phyloP scores from a whole-genome alignment of 371 early-diverging fungal genomes.

The Fennellomyces sp. region DNA sequence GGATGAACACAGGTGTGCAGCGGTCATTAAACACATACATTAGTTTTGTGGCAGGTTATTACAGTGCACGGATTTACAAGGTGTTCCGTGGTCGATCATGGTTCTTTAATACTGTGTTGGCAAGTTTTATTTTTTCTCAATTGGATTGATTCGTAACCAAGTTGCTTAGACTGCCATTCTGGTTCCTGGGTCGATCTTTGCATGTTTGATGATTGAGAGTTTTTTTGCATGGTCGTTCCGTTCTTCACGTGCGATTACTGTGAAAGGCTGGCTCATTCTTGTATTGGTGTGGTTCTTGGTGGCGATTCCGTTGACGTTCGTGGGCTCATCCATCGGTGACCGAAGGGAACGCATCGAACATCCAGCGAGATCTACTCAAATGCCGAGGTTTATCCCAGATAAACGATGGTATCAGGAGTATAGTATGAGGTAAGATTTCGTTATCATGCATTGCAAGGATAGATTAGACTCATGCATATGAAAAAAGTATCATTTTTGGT shows the following conservation, averaged over 20 bases:
- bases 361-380: conserved; percentile 43
- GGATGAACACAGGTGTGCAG: neutral
- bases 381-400: conserved; percentile 44
- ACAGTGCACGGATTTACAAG: conserved; percentile 45
- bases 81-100: conserved; percentile 49
- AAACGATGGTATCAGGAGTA: conserved; percentile 44
- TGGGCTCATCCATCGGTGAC: conserved; percentile 46
- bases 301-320: conserved; percentile 28
- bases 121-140: conserved; percentile 13
- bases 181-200: conserved; percentile 27
- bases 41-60: conserved; percentile 42
- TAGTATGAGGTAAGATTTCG: conserved; percentile 34
- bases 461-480: neutral
- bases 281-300: conserved; percentile 30
- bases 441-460: neutral
- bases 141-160: neutral
- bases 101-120: conserved; percentile 44
- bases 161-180: conserved; percentile 36
- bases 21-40: neutral
- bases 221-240: conserved; percentile 37
- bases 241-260: conserved; percentile 46
- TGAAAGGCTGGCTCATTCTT: conserved; percentile 35
- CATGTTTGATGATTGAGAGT: conserved; percentile 21
- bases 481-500: conserved; percentile 26
- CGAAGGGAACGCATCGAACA: conserved; percentile 38